Base-by-base conservation (phyloP, 805 yeast species). In the Suhomyces sp. region DNA sequence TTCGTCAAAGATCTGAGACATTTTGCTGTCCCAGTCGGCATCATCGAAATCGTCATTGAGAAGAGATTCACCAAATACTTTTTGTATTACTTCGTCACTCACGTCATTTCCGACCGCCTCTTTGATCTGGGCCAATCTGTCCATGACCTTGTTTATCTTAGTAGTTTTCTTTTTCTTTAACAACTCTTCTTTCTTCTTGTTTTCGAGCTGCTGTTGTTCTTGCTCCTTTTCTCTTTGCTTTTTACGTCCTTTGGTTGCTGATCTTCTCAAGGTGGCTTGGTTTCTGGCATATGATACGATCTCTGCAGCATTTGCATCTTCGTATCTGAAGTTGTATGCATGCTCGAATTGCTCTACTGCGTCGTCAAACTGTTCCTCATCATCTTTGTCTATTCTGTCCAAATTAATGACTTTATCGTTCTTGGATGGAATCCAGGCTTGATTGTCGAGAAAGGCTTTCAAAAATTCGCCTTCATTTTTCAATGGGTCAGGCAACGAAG, bases 281-380 rank as follows among this genome's bases (percentile, higher is more conserved):
- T 77, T 86, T 80, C 99, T 90, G 2, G 98, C 97, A 73, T 93
- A 94, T 15, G 96, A 86, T 17, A 92, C 86, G 67, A 94, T 89
- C 62, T 93, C 97, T 0, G 93, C 89, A 6, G 97, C 81, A 57
- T 84, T 83, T 13, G 96, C 91, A 62, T 92, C 97, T 70, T 94
- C 99, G 66, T 81, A 94, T 66, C 99, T 81, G 78, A 93, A 93
- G 64, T 94, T 94, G 72, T 92, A 93, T 0, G 96, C 97, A 56
- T 84, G 83, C 69, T 94, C 99, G 61, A 89, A 91, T 62, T 83
- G 76, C 60, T 94, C 99, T 5, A 87, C 97, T 2, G 96, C 94
- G 43, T 89, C 88, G 46, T 93, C 97, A 63, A 92, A 92, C 50
- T 88, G 94, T 46, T 86, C 93, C 60, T 90, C 96, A 51, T 82